A percentile compares a stretch with the other conserved stretches of the same genome.
These are phyloP conservation scores for Ceratobasidium sp. DNA, from an alignment of 1,284 basidiomycete genomes.

Conservation along the genomic window DNA sequence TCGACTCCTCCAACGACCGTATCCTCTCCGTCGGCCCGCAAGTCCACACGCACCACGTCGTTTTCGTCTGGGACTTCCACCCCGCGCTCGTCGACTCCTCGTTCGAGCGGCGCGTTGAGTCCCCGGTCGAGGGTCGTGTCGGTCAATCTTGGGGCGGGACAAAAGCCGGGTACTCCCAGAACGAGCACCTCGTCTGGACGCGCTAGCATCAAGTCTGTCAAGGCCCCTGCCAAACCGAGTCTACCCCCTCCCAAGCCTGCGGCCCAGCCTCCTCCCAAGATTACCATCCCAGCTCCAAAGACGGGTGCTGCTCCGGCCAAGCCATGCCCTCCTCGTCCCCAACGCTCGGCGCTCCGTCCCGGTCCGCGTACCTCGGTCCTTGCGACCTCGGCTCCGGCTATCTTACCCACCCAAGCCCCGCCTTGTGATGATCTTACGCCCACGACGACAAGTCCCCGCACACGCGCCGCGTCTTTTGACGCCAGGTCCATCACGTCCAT, in stretches of 20 bases:
- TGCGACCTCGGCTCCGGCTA: constrained; percentile 6
- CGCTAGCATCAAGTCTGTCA: neutral
- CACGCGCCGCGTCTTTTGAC: constrained; percentile 19
- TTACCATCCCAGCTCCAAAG: neutral
- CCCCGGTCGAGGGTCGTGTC: constrained; percentile 17
- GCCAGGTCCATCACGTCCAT: neutral
- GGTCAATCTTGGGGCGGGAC: neutral
- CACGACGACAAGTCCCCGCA: constrained; percentile 1
- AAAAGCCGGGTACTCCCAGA: constrained; percentile 3
- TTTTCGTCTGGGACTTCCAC: constrained; percentile 22
- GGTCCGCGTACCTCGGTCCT: neutral
- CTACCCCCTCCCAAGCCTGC: neutral
- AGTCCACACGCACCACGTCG: constrained; percentile 1
- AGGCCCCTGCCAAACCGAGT: neutral
- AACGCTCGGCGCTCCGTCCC: constrained; percentile 23
- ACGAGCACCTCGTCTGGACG: constrained; percentile 33
- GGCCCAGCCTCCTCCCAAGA: neutral
- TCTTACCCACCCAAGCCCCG: neutral
- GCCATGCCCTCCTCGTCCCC: constrained; percentile 7
- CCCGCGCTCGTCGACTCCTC: neutral
- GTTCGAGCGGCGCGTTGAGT: neutral
- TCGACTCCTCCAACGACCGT: constrained; percentile 8
- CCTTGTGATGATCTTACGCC: neutral
- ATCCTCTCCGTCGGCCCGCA: neutral
- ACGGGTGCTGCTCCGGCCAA: neutral